phyloP scores from a whole-genome alignment of 2,329 filamentous ascomycete genomes.

The Fusarium mangiferae region DNA sequence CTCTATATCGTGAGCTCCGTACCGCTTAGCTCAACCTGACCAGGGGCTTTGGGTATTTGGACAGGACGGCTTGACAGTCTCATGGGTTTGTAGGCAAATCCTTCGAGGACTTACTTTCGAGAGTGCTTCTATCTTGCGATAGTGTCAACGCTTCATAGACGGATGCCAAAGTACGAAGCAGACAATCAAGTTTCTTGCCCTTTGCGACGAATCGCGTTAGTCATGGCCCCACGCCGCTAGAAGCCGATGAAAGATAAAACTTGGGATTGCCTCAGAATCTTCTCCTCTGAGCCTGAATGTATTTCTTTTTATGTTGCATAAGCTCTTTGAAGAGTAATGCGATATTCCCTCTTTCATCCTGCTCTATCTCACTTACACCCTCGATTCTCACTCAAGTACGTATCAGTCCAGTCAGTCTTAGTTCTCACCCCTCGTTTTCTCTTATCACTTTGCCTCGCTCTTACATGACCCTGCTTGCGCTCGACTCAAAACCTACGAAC shows the following conservation, averaged over 20 bases:
- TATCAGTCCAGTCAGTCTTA: background rate
- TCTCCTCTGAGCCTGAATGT: background rate
- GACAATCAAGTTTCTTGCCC: background rate
- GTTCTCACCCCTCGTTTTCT: background rate
- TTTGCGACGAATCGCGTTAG: background rate
- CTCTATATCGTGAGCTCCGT: too few species aligned
- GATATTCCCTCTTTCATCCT: background rate
- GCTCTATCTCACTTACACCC: background rate
- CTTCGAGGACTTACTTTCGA: background rate
- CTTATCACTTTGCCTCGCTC: slow-evolving; percentile 9
- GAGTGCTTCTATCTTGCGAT: background rate
- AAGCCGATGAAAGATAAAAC: slow-evolving; percentile 12
- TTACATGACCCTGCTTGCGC: background rate
- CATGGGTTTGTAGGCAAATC: background rate
- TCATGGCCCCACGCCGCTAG: slow-evolving; percentile 22
- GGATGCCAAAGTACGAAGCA: background rate
- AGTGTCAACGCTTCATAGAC: background rate
- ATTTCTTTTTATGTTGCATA: background rate
- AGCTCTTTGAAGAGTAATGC: slow-evolving; percentile 5
- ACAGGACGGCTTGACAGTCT: background rate
- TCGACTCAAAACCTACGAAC: slow-evolving; percentile 1
- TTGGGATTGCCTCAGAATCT: slow-evolving; percentile 1
- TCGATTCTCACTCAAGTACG: slow-evolving; percentile 13
- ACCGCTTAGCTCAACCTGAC: background rate
- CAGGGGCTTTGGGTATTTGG: background rate